phyloP scores from a whole-genome alignment of 108 stramenopile species.

The Pseudonitzschia delicatissima region DNA sequence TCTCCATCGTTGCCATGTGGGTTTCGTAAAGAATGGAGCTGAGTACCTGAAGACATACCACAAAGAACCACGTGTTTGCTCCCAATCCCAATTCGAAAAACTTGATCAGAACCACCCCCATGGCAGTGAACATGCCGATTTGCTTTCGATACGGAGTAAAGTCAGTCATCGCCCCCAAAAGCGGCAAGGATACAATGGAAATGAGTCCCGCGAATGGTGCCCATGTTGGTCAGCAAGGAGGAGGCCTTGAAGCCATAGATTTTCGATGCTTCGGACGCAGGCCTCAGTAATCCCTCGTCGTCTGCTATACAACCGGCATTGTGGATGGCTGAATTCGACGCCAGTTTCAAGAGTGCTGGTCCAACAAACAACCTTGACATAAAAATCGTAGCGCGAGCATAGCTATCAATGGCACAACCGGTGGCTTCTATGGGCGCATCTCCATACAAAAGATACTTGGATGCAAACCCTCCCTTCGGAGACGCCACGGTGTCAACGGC shows the following conservation, averaged over 20 bases:
- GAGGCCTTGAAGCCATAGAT: background rate
- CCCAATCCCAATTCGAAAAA: background rate
- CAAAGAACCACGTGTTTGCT: background rate
- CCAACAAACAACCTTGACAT: constrained; percentile 58
- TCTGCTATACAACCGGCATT: background rate
- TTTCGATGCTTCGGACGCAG: background rate
- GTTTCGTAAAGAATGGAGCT: background rate
- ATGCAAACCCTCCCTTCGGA: too few species aligned
- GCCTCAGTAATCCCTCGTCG: background rate
- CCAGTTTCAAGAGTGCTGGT: constrained; percentile 50
- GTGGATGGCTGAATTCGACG: background rate
- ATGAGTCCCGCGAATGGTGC: background rate
- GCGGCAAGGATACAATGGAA: background rate
- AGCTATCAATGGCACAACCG: constrained; percentile 42
- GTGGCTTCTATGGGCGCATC: constrained; percentile 46
- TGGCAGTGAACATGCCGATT: background rate
- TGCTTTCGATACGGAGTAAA: constrained; percentile 4
- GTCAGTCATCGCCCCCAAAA: background rate
- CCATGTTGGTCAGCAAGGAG: constrained; percentile 8
- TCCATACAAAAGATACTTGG: constrained; percentile 9
- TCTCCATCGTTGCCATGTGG: background rate
- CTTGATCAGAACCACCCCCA: background rate
- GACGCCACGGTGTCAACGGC: too few species aligned
- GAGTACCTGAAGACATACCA: background rate
- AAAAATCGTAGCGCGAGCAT: constrained; percentile 37